These are phyloP conservation scores for Phytopythium ostracodes DNA, from an alignment of 352 stramenopile genomes.

Conservation along the genomic window DNA sequence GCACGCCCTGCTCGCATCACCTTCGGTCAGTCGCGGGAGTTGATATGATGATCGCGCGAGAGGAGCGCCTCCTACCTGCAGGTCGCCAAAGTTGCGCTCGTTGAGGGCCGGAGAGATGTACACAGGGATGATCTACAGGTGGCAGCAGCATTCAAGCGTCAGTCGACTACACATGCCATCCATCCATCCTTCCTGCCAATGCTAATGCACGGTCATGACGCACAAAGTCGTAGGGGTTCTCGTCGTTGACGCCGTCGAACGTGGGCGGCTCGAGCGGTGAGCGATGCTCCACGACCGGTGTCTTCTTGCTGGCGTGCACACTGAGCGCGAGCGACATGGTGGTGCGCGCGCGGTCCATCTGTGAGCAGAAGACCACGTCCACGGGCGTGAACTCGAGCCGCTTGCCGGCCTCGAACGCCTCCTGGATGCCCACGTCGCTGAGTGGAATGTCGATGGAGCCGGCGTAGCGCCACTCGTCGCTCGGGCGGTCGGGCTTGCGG, in stretches of 20 bases:
- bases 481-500: constrained; percentile 64
- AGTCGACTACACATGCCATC: not conserved
- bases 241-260: constrained; percentile 73
- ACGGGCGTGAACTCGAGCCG: constrained; percentile 72
- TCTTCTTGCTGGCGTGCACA: constrained; percentile 81
- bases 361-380: constrained; percentile 82
- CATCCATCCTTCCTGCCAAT: not conserved
- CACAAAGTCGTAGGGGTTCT: constrained; percentile 79
- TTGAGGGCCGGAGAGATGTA: constrained; percentile 79
- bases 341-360: constrained; percentile 77
- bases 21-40: not conserved
- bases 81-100: constrained; percentile 80
- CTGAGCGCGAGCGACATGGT: constrained; percentile 77
- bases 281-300: constrained; percentile 66
- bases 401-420: constrained; percentile 75
- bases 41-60: not conserved
- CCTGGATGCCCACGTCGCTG: constrained; percentile 77
- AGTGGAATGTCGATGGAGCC: constrained; percentile 82
- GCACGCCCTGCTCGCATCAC: constrained; percentile 41
- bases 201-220: constrained; percentile 1
- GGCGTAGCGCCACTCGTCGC: constrained; percentile 79
- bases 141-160: not conserved
- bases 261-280: constrained; percentile 63
- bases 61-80: constrained; percentile 24
- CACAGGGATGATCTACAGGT: constrained; percentile 63